Base-by-base conservation (phyloP, 2,329 filamentous ascomycete genomes). In the Colletotrichum paranaense region DNA sequence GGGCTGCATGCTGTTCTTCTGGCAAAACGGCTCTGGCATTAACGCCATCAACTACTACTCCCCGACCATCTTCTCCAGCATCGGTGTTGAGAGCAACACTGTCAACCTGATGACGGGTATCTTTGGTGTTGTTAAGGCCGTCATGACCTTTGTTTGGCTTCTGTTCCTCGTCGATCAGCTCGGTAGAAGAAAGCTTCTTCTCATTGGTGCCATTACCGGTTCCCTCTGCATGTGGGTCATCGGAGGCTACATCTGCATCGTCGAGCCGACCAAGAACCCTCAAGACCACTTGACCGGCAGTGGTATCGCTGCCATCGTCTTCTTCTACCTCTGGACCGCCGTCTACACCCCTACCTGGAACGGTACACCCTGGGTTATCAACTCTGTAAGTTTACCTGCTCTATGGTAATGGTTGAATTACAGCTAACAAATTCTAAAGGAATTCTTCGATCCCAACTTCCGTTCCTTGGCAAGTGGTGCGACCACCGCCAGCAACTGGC, bases 91-190 rank as follows among this genome's bases (percentile, higher is more conserved):
- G 16, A 28, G 28, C 1, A 63, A 63, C 35, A 74, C 72, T 2
- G 72, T 74, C 12, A 72, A 74, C 73, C 83, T 93, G 46, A 92
- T 91, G 9, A 93, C 91, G 0, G 91, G 91, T 26, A 88, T 93
- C 64, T 93, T 92, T 74, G 91, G 91, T 26, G 90, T 92, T 2
- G 88, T 93, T 76, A 92, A 92, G 84, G 92, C 91, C 0, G 83
- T 88, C 5, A 83, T 91, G 70, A 92, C 91, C 0, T 81, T 93
- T 30, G 77, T 92, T 75, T 93, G 91, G 89, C 85, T 93, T 5
- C 82, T 93, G 46, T 89, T 88, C 79, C 84, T 92, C 32, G 90
- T 93, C 74, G 91, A 93, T 77, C 87, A 86, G 28, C 67, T 80
- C n/a, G 79, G 79, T n/a, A 67, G 79, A 58, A 76, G 79, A 8